Evolutionary conservation across 169 alveolate genomes (phyloP).

Genomic region (Eimeria maxima): DNA sequence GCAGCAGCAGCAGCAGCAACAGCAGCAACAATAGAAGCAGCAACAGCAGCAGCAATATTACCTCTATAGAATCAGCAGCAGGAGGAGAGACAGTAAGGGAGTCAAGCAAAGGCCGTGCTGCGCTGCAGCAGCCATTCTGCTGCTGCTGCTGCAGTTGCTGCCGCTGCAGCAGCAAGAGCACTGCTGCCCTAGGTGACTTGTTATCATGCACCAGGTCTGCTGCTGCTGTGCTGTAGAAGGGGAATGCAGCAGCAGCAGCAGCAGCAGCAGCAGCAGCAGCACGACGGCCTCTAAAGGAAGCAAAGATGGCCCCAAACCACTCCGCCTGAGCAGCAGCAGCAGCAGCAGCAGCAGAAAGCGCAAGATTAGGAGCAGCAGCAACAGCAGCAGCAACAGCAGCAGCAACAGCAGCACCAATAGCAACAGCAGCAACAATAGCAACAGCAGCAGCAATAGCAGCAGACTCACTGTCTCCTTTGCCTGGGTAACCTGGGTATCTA

Average conservation of each 20-base stretch:
- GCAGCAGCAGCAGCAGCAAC: conserved; percentile 6
- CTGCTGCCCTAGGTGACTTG: background rate
- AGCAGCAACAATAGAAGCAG: conserved; percentile 11
- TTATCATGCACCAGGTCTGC: background rate
- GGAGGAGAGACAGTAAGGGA: conserved; percentile 26
- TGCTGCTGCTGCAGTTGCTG: conserved; percentile 58
- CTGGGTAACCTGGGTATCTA: background rate
- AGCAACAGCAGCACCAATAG: background rate
- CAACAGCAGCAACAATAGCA: background rate
- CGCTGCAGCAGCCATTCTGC: conserved; percentile 15
- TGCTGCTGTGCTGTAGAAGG: conserved; percentile 62
- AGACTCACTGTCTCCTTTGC: conserved; percentile 44
- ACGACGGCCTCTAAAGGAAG: background rate
- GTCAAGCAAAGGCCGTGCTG: conserved; percentile 25
- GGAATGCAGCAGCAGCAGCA: conserved; percentile 49
- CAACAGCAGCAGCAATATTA: background rate
- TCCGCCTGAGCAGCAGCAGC: conserved; percentile 64
- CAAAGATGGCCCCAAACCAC: conserved; percentile 34
- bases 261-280: conserved; percentile 67
- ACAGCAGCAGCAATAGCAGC: background rate
- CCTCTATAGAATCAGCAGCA: conserved; percentile 21
- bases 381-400: conserved; percentile 35
- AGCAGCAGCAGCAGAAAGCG: background rate
- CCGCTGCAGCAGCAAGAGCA: conserved; percentile 68
- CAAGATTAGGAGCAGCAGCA: background rate